phyloP scores from a whole-genome alignment of 2,329 filamentous ascomycete species.

The Penicillium sp. region DNA sequence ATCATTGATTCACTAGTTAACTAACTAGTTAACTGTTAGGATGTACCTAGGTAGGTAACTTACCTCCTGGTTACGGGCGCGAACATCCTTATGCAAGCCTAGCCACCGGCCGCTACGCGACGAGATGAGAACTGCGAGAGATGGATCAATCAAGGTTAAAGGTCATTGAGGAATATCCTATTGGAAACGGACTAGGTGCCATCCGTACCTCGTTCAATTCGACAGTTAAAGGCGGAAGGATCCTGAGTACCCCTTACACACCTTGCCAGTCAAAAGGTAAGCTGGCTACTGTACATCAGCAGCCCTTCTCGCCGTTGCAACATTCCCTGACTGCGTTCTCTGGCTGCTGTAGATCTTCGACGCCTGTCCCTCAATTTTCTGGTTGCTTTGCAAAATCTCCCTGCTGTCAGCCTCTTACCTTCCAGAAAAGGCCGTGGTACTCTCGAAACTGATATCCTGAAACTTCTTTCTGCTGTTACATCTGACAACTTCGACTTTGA shows the following conservation, averaged over 20 bases:
- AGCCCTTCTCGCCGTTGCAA: too few relatives aligned
- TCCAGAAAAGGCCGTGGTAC: background rate
- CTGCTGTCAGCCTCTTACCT: background rate
- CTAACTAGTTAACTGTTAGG: background rate
- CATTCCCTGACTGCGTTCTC: too few relatives aligned
- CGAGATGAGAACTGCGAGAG: too few relatives aligned
- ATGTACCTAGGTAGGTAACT: too few relatives aligned
- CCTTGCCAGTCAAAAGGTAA: background rate
- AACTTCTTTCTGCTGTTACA: constrained; percentile 12
- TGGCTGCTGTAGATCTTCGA: background rate
- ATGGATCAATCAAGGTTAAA: background rate
- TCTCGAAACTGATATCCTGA: background rate
- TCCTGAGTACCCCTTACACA: background rate
- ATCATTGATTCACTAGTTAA: background rate
- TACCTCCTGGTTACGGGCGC: too few relatives aligned
- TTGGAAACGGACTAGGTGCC: constrained; percentile 5
- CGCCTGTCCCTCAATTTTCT: background rate
- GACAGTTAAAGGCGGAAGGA: constrained; percentile 5
- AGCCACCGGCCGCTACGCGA: too few relatives aligned
- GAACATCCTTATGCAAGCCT: too few relatives aligned
- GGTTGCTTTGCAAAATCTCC: background rate
- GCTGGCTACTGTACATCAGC: background rate
- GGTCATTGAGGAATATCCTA: constrained; percentile 3
- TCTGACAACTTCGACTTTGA: constrained; percentile 17
- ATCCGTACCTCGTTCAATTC: constrained; percentile 7